A percentile compares a stretch with the other conserved stretches of the same genome.
These are phyloP conservation scores for Phialophora macrospora DNA, from an alignment of 2,329 filamentous ascomycete genomes.

Conservation along the genomic window DNA sequence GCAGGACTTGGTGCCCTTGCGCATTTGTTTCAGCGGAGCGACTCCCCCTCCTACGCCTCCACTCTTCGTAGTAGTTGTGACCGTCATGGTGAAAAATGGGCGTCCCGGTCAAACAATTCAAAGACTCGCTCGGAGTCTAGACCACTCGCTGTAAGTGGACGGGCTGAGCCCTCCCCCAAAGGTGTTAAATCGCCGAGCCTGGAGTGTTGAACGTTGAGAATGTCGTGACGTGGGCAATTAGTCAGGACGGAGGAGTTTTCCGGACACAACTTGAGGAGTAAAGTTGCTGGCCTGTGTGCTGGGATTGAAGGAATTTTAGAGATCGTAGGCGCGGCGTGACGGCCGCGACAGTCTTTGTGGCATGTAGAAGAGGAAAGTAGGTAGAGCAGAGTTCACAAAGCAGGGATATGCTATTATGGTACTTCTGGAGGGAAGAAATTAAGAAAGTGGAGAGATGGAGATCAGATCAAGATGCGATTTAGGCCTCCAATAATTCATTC, in stretches of 20 bases:
- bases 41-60: background rate
- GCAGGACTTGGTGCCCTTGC: slow-evolving; percentile 38
- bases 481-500: background rate
- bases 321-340: background rate
- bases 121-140: background rate
- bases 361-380: background rate
- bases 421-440: background rate
- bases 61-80: background rate
- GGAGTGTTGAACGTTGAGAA: background rate
- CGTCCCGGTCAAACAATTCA: background rate
- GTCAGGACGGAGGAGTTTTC: background rate
- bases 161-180: too few relatives aligned
- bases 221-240: background rate
- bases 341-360: background rate
- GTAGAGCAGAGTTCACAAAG: background rate
- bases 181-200: background rate
- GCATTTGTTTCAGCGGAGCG: slow-evolving; percentile 30
- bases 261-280: background rate
- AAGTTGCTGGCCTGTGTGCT: background rate
- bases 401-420: background rate
- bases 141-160: background rate
- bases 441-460: background rate
- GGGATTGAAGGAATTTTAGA: background rate
- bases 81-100: background rate
- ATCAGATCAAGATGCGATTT: background rate